Conservation (phyloP, 768 basidiomycete genomes). For the Amanita fuliginea region DNA sequence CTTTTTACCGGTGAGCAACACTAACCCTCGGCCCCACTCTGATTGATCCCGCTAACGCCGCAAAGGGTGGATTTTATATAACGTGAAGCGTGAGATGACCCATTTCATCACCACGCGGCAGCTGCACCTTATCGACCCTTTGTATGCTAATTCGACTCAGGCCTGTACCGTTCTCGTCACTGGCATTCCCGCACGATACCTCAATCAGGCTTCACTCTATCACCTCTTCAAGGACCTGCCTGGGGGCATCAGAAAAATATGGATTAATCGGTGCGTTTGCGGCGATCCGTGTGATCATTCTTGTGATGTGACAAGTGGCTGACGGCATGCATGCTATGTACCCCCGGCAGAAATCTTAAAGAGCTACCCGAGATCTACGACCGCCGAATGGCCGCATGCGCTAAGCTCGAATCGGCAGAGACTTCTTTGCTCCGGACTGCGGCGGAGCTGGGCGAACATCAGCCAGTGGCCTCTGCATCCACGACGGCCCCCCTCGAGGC, state of each 20-base stretch:
- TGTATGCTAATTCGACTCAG: conserved; percentile 69
- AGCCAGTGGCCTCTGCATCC: conserved; percentile 10
- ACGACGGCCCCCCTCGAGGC: conserved; percentile 12
- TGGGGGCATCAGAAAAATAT: conserved; percentile 83
- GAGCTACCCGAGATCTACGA: conserved; percentile 79
- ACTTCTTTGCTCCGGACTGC: conserved; percentile 69
- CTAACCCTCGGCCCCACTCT: neutral
- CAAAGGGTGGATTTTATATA: conserved; percentile 77
- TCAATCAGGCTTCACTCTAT: conserved; percentile 56
- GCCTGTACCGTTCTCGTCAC: conserved; percentile 88
- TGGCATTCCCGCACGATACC: conserved; percentile 72
- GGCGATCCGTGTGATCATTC: neutral
- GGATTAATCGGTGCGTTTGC: conserved; percentile 68
- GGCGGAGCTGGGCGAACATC: conserved; percentile 35
- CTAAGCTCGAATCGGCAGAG: conserved; percentile 82
- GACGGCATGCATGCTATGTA: neutral
- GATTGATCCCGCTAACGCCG: neutral
- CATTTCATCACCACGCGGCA: conserved; percentile 78
- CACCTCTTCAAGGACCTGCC: conserved; percentile 75
- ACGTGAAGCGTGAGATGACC: conserved; percentile 69
- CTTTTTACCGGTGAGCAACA: conserved; percentile 59
- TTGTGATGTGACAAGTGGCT: neutral
- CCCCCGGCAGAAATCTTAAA: conserved; percentile 81
- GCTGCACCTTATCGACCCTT: conserved; percentile 63
- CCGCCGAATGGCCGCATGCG: conserved; percentile 57